phyloP scores from a whole-genome alignment of 2,329 filamentous ascomycete species.

The Colletotrichum navitas region DNA sequence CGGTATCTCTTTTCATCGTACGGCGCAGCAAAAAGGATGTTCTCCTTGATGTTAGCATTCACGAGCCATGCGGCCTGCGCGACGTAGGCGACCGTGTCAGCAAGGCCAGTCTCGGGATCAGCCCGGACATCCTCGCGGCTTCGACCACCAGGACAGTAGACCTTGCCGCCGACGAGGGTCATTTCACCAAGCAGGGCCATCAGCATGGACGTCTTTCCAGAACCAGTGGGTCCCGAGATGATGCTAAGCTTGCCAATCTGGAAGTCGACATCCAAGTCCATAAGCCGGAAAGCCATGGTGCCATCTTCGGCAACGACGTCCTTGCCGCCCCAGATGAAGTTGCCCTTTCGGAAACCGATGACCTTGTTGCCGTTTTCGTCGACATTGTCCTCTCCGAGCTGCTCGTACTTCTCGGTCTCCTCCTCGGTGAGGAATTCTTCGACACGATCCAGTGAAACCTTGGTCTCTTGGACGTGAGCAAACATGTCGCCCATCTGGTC shows the following conservation, averaged over 20 bases:
- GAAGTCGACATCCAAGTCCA: slow-evolving; percentile 88
- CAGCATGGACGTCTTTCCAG: slow-evolving; percentile 93
- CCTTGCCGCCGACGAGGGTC: slow-evolving; percentile 83
- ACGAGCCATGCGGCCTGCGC: slow-evolving; percentile 97
- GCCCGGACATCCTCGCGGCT: slow-evolving; percentile 87
- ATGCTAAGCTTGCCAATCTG: slow-evolving; percentile 89
- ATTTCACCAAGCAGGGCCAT: slow-evolving; percentile 98
- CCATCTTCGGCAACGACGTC: slow-evolving; percentile 71
- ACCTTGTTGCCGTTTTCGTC: slow-evolving; percentile 77
- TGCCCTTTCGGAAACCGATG: slow-evolving; percentile 88
- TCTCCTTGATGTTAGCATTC: slow-evolving; percentile 94
- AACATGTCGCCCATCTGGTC: slow-evolving; percentile 99
- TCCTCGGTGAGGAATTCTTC: slow-evolving; percentile 94
- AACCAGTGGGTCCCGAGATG: slow-evolving; percentile 92
- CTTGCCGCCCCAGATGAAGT: slow-evolving; percentile 88
- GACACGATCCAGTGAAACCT: slow-evolving; percentile 96
- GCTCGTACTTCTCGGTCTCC: slow-evolving; percentile 94
- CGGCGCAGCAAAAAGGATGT: slow-evolving; percentile 89
- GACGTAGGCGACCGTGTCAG: slow-evolving; percentile 94
- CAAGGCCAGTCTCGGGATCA: slow-evolving; percentile 86
- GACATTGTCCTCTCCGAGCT: slow-evolving; percentile 78
- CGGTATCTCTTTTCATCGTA: slow-evolving; percentile 87
- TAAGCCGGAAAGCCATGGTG: slow-evolving; percentile 82
- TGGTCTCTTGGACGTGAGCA: slow-evolving; percentile 96
- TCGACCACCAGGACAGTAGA: slow-evolving; percentile 86